Evolutionary conservation across 176 grass and related monocot species (phyloP).

Genomic region (Avena eriantha): DNA sequence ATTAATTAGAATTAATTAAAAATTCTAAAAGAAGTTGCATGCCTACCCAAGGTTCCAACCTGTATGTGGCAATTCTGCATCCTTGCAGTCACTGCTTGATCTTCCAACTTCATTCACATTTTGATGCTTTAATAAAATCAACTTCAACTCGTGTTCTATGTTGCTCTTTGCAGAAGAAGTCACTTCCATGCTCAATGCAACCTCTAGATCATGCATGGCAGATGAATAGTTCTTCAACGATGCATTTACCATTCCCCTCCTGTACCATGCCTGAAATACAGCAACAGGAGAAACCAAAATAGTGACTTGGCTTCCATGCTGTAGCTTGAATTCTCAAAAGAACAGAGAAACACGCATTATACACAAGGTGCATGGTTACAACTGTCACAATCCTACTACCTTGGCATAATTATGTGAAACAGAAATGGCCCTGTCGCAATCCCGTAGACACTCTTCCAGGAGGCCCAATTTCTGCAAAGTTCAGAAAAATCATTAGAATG

Average conservation of each 20-base stretch:
- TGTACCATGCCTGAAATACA: slow-evolving; percentile 83
- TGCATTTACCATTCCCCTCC: slow-evolving; percentile 83
- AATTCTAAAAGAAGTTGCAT: slow-evolving; percentile 22
- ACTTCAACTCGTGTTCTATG: slow-evolving; percentile 74
- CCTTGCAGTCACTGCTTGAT: slow-evolving; percentile 28
- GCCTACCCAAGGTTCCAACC: slow-evolving; percentile 42
- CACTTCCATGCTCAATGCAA: slow-evolving; percentile 68
- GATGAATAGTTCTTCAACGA: slow-evolving; percentile 67
- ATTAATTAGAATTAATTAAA: slow-evolving; percentile 11
- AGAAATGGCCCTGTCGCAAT: slow-evolving; percentile 79
- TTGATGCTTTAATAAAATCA: slow-evolving; percentile 43
- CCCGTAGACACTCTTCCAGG: slow-evolving; percentile 75
- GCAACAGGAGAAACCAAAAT: slow-evolving; percentile 31
- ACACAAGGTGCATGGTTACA: slow-evolving; percentile 16
- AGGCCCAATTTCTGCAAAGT: slow-evolving; percentile 76
- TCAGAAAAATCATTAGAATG: slow-evolving; percentile 36
- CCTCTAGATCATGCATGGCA: slow-evolving; percentile 77
- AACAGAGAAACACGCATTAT: background rate
- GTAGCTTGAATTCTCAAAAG: slow-evolving; percentile 30
- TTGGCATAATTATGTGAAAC: slow-evolving; percentile 73
- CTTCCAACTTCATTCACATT: slow-evolving; percentile 38
- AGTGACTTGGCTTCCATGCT: slow-evolving; percentile 1
- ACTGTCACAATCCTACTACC: slow-evolving; percentile 39
- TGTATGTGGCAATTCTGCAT: slow-evolving; percentile 37
- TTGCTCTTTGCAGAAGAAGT: slow-evolving; percentile 70